phyloP scores from a whole-genome alignment of 2,329 filamentous ascomycete species.

The Alternaria atra region DNA sequence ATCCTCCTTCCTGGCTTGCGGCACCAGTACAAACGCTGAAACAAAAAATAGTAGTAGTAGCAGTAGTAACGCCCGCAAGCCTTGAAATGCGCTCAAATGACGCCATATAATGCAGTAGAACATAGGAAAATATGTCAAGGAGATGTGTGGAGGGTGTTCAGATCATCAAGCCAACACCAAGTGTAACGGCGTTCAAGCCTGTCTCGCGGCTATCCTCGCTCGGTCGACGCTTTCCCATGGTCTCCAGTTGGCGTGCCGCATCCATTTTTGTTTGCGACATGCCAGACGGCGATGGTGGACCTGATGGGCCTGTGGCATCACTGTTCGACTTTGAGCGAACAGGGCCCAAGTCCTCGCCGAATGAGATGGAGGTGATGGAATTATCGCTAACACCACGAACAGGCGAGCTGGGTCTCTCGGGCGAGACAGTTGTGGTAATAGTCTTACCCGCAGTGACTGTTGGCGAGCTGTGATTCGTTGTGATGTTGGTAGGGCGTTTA shows the following conservation, averaged over 20 bases:
- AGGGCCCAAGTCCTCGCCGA: constrained; percentile 44
- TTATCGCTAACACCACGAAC: constrained; percentile 42
- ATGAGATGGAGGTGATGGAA: constrained; percentile 44
- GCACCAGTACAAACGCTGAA: constrained; percentile 6
- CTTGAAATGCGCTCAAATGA: not conserved
- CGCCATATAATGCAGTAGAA: constrained; percentile 1
- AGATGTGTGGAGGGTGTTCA: constrained; percentile 14
- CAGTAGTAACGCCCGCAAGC: not conserved
- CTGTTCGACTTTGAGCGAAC: constrained; percentile 35
- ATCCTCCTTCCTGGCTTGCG: not conserved
- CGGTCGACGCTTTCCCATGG: constrained; percentile 31
- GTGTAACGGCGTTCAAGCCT: constrained; percentile 28
- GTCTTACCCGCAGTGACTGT: constrained; percentile 9
- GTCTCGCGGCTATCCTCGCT: constrained; percentile 34
- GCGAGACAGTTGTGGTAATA: constrained; percentile 6
- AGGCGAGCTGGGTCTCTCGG: constrained; percentile 38
- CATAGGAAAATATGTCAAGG: not conserved
- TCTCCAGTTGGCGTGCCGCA: constrained; percentile 27
- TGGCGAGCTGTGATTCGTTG: constrained; percentile 7
- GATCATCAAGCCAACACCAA: constrained; percentile 36
- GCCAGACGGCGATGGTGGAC: constrained; percentile 40
- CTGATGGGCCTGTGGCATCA: constrained; percentile 29
- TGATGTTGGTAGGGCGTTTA: constrained; percentile 22
- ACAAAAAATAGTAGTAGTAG: not conserved
- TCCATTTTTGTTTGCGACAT: constrained; percentile 35